phyloP scores from a whole-genome alignment of 495 filamentous ascomycete genomes.

The Penicillium flavigenum region DNA sequence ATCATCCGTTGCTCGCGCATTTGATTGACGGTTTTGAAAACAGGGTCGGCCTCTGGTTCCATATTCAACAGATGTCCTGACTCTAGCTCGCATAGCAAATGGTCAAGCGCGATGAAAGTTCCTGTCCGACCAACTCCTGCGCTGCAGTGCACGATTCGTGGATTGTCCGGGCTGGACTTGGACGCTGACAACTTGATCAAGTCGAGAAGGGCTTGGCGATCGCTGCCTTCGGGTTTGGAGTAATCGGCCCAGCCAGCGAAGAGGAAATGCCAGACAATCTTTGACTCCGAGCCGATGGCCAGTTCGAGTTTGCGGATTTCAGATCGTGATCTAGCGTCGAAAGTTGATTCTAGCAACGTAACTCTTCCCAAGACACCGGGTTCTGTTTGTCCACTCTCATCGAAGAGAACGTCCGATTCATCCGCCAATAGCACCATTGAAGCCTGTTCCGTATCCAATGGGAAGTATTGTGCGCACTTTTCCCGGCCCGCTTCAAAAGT shows the following conservation, averaged over 20 bases:
- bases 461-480: constrained; percentile 93
- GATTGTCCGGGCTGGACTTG: constrained; percentile 67
- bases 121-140: constrained; percentile 93
- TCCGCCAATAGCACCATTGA: constrained; percentile 63
- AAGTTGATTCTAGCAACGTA: constrained; percentile 46
- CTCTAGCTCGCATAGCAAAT: constrained; percentile 78
- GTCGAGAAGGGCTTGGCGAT: constrained; percentile 74
- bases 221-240: constrained; percentile 75
- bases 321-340: constrained; percentile 50
- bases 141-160: constrained; percentile 88
- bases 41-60: constrained; percentile 51
- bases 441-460: constrained; percentile 55
- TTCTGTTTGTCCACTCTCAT: constrained; percentile 25
- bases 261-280: constrained; percentile 82
- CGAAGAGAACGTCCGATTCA: constrained; percentile 32
- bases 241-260: constrained; percentile 96
- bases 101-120: constrained; percentile 93
- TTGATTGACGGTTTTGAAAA: constrained; percentile 74
- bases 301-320: constrained; percentile 58
- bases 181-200: constrained; percentile 73
- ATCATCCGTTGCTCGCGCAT: constrained; percentile 87
- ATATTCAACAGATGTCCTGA: constrained; percentile 61
- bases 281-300: constrained; percentile 57
- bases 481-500: constrained; percentile 78
- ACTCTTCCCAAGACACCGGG: constrained; percentile 40